These are phyloP conservation scores for Raphanus sativus DNA, from an alignment of 345 rosid species.

Conservation along the genomic window DNA sequence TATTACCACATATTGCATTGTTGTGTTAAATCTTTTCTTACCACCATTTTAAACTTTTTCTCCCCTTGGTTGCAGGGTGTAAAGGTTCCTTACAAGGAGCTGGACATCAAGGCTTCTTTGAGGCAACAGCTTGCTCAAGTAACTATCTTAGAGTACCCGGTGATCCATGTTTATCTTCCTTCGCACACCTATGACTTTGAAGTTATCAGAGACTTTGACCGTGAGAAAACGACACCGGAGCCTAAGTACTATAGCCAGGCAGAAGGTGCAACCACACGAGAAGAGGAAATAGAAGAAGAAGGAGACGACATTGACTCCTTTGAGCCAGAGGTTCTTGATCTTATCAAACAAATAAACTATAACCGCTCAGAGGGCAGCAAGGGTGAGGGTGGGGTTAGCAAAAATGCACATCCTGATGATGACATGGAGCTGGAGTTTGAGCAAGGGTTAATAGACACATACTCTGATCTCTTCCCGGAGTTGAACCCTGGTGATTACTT, in stretches of 20 bases:
- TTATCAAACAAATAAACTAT: slow-evolving; percentile 22
- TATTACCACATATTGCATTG: neutral
- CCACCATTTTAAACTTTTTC: neutral
- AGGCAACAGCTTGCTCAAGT: slow-evolving; percentile 60
- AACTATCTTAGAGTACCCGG: slow-evolving; percentile 77
- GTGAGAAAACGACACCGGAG: slow-evolving; percentile 24
- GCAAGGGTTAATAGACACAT: slow-evolving; percentile 63
- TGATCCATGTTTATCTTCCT: slow-evolving; percentile 81
- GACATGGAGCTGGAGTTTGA: slow-evolving; percentile 65
- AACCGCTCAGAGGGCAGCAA: slow-evolving; percentile 9
- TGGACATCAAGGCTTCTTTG: slow-evolving; percentile 61
- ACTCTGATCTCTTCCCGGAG: slow-evolving; percentile 59
- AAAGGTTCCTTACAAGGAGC: slow-evolving; percentile 60
- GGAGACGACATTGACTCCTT: slow-evolving; percentile 21
- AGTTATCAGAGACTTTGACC: slow-evolving; percentile 45
- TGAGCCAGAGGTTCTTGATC: slow-evolving; percentile 53
- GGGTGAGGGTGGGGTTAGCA: neutral
- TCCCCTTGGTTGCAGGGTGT: slow-evolving; percentile 52
- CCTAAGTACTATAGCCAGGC: slow-evolving; percentile 34
- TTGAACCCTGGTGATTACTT: slow-evolving; percentile 72
- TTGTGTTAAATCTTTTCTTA: neutral
- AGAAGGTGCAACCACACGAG: slow-evolving; percentile 55
- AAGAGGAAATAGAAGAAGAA: slow-evolving; percentile 69
- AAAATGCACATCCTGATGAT: neutral
- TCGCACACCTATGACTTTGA: slow-evolving; percentile 60